Percentiles rank a stretch among this genome's conserved stretches.
These are phyloP conservation scores for Luzula sylvatica DNA, from an alignment of 176 grass and related monocot genomes.

Conservation along the genomic window DNA sequence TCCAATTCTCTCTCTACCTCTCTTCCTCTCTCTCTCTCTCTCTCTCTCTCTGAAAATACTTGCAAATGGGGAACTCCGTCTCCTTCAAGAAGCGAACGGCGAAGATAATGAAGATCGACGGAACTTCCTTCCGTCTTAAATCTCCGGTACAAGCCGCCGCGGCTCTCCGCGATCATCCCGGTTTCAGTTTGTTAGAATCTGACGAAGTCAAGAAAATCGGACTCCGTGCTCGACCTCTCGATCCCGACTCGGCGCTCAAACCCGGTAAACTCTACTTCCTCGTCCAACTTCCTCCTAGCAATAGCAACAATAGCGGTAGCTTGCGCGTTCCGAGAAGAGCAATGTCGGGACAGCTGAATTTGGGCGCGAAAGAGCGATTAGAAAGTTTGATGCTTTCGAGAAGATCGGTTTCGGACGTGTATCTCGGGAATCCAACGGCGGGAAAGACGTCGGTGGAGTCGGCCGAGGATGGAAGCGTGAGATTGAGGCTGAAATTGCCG, in stretches of 20 bases:
- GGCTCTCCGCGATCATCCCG: slow-evolving; percentile 61
- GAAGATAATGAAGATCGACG: slow-evolving; percentile 99
- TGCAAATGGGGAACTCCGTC: slow-evolving; percentile 68
- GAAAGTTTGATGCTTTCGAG: slow-evolving; percentile 92
- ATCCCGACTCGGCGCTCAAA: slow-evolving; percentile 64
- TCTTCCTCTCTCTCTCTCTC: background rate
- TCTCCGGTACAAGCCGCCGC: slow-evolving; percentile 27
- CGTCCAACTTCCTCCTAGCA: slow-evolving; percentile 45
- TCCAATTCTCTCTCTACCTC: background rate
- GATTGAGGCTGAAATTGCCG: slow-evolving; percentile 69
- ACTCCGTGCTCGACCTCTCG: slow-evolving; percentile 46
- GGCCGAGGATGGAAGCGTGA: slow-evolving; percentile 45
- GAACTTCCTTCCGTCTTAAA: slow-evolving; percentile 62
- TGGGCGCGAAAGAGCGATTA: slow-evolving; percentile 69
- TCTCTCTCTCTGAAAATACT: background rate
- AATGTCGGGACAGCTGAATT: slow-evolving; percentile 71
- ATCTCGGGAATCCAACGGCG: slow-evolving; percentile 5
- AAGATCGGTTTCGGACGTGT: slow-evolving; percentile 64
- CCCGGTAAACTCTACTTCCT: slow-evolving; percentile 89
- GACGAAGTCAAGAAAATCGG: slow-evolving; percentile 73
- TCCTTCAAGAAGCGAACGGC: slow-evolving; percentile 36
- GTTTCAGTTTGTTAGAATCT: slow-evolving; percentile 62
- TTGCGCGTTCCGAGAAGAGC: slow-evolving; percentile 36
- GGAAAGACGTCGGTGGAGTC: slow-evolving; percentile 38
- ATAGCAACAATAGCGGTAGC: background rate